Evolutionary conservation across 805 yeast species (phyloP).

Genomic region (Kodamaea neixiangensis): DNA sequence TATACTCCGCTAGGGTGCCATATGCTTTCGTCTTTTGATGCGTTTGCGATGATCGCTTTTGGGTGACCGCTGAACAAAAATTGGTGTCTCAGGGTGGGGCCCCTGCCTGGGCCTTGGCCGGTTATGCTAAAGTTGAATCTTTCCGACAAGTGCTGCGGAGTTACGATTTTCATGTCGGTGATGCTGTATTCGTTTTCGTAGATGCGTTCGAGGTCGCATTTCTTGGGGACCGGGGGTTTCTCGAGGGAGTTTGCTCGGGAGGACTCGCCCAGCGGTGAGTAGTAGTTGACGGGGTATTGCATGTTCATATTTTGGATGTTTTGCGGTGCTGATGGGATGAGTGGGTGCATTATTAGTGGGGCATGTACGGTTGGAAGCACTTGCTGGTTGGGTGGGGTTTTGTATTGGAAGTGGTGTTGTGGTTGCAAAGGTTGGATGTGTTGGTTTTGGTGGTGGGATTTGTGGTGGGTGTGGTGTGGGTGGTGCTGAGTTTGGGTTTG

Average conservation of each 20-base stretch:
- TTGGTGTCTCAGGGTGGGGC: constrained; percentile 23
- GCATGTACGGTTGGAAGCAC: not conserved
- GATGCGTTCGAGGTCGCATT: constrained; percentile 4
- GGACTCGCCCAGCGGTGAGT: not conserved
- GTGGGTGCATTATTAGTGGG: constrained; percentile 5
- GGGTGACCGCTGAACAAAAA: constrained; percentile 29
- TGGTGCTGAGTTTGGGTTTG: not conserved
- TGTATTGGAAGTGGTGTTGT: not conserved
- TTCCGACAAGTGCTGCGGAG: constrained; percentile 22
- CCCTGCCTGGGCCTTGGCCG: constrained; percentile 16
- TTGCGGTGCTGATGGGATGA: not conserved
- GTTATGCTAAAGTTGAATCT: constrained; percentile 27
- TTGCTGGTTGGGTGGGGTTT: not conserved
- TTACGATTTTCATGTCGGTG: constrained; percentile 13
- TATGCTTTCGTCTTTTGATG: constrained; percentile 19
- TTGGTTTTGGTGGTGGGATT: not conserved
- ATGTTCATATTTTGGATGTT: constrained; percentile 2
- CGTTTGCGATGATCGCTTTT: constrained; percentile 23
- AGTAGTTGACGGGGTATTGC: constrained; percentile 6
- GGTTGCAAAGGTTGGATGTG: not conserved
- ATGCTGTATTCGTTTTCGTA: constrained; percentile 2
- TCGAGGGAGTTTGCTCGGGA: constrained; percentile 3
- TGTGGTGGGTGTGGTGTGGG: not conserved
- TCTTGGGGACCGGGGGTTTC: not conserved
- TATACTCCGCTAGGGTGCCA: constrained; percentile 30